Percentiles rank a stretch among this genome's conserved stretches.
Conservation (phyloP, 169 alveolate genomes). For the Babesia microti region DNA sequence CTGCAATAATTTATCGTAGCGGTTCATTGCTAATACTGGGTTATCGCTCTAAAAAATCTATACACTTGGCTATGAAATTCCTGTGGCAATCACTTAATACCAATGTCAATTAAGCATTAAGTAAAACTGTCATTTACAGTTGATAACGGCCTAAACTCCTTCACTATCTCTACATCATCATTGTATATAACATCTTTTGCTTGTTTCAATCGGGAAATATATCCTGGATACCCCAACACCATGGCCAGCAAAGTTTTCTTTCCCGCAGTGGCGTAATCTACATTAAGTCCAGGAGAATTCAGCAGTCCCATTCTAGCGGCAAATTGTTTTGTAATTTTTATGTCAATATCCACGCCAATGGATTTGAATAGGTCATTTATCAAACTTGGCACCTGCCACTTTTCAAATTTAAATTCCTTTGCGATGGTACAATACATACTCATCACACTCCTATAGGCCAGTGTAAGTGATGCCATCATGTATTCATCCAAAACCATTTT, state of each 20-base stretch:
- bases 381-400: conserved; percentile 45
- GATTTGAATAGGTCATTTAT: conserved; percentile 25
- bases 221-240: conserved; percentile 28
- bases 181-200: too few relatives aligned
- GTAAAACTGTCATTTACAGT: too few relatives aligned
- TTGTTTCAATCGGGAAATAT: conserved; percentile 14
- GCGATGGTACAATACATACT: conserved; percentile 39
- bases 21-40: too few relatives aligned
- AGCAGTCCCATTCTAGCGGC: conserved; percentile 36
- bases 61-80: too few relatives aligned
- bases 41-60: too few relatives aligned
- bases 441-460: conserved; percentile 30
- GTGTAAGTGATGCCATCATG: conserved; percentile 12
- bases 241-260: conserved; percentile 34
- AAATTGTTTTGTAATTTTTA: conserved; percentile 34
- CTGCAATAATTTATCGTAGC: too few relatives aligned
- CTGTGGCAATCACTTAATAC: too few relatives aligned
- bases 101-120: too few relatives aligned
- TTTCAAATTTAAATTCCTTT: conserved; percentile 21
- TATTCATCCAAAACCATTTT: conserved; percentile 8
- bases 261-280: conserved; percentile 4
- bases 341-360: conserved; percentile 16
- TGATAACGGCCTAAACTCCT: too few relatives aligned
- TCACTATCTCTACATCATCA: too few relatives aligned
- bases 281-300: conserved; percentile 39